phyloP scores from a whole-genome alignment of 2,329 filamentous ascomycete genomes.

The Phaeophleospora eucalypticola region DNA sequence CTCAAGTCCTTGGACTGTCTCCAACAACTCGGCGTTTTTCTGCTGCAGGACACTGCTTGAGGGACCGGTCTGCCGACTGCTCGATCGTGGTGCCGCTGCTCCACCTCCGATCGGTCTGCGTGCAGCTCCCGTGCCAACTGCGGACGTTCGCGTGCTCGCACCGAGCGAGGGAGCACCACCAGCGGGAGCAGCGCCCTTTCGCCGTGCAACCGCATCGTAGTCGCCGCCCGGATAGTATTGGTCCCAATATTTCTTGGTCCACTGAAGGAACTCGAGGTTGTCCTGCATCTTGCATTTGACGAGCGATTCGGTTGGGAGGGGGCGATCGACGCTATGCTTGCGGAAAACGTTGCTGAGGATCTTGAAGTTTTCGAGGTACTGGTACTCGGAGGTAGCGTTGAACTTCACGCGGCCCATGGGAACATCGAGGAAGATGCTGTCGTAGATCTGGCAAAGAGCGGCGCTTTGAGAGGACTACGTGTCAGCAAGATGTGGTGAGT shows the following conservation, averaged over 20 bases:
- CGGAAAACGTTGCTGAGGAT: conserved; percentile 84
- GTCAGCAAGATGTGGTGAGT: conserved; percentile 4
- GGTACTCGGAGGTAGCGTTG: conserved; percentile 95
- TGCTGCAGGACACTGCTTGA: conserved; percentile 69
- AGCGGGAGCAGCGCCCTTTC: conserved; percentile 64
- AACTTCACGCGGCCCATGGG: conserved; percentile 97
- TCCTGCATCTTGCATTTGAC: conserved; percentile 99
- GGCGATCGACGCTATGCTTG: conserved; percentile 83
- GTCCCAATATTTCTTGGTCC: conserved; percentile 95
- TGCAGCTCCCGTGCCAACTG: conserved; percentile 47
- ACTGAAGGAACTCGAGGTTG: conserved; percentile 98
- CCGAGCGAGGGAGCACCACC: conserved; percentile 42
- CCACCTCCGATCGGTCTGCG: conserved; percentile 49
- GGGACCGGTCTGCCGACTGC: conserved; percentile 47
- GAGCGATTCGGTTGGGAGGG: conserved; percentile 80
- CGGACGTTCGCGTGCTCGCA: conserved; percentile 31
- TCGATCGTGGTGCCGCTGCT: conserved; percentile 42
- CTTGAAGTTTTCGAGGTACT: conserved; percentile 98
- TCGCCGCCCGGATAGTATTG: conserved; percentile 96
- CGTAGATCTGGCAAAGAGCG: conserved; percentile 93
- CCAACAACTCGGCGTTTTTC: conserved; percentile 86
- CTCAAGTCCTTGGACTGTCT: conserved; percentile 91
- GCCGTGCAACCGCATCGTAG: conserved; percentile 82
- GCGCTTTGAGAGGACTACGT: conserved; percentile 55
- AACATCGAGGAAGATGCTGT: conserved; percentile 94